These are phyloP conservation scores for Alternaria sp. DNA, from an alignment of 2,329 filamentous ascomycete species.

Conservation along the genomic window DNA sequence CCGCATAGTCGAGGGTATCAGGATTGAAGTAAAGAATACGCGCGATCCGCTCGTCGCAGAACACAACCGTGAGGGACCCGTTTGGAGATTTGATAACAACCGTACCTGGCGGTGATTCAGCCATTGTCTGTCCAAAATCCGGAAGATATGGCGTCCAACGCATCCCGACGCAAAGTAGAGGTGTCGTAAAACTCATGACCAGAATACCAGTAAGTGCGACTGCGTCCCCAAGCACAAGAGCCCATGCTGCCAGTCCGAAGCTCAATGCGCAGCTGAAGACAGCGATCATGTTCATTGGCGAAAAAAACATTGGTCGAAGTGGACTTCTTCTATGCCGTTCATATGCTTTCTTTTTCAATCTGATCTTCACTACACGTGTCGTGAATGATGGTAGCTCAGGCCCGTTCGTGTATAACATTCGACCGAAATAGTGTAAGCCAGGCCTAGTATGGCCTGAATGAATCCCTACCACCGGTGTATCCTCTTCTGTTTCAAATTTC, in stretches of 20 bases:
- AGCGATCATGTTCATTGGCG: neutral
- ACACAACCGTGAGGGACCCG: neutral
- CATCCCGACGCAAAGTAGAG: neutral
- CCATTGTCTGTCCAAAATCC: fast-evolving
- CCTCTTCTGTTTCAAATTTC: neutral
- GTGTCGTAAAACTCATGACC: neutral
- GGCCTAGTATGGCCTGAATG: neutral
- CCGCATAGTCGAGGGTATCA: neutral
- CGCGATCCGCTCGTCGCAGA: neutral
- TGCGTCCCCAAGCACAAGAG: neutral
- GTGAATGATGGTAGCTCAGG: neutral
- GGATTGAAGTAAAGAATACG: neutral
- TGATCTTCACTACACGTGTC: neutral
- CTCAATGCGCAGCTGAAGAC: neutral
- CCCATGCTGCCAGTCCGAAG: neutral
- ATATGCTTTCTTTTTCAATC: too few species aligned
- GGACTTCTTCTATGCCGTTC: too few species aligned
- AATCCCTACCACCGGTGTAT: neutral
- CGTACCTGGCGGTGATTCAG: neutral
- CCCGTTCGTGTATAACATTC: neutral
- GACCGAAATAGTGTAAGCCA: neutral
- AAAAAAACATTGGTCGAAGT: neutral
- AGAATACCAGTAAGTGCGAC: neutral
- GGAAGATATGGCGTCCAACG: neutral
- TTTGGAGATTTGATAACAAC: neutral